Evolutionary conservation across 2,329 filamentous ascomycete genomes (phyloP).

Genomic region (Scortechinia acanthostroma): DNA sequence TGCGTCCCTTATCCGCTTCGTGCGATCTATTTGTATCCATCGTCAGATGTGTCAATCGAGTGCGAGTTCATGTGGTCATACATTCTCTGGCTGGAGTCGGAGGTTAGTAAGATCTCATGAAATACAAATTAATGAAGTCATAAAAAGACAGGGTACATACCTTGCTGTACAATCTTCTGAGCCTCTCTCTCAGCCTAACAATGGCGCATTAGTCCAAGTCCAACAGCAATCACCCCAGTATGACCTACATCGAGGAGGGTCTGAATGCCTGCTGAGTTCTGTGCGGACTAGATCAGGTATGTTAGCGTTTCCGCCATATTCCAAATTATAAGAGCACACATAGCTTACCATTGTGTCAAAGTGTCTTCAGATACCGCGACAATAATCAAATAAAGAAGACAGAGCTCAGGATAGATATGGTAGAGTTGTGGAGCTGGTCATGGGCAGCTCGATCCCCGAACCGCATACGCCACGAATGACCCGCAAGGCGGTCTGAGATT

Average conservation of each 20-base stretch:
- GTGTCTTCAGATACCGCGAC: too few species aligned
- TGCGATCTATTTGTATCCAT: slow-evolving; percentile 53
- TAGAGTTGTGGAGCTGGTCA: too few species aligned
- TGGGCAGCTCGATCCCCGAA: background rate
- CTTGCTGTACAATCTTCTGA: slow-evolving; percentile 97
- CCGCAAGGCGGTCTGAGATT: background rate
- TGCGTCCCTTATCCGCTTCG: slow-evolving; percentile 94
- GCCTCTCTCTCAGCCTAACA: slow-evolving; percentile 89
- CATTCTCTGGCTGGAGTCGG: slow-evolving; percentile 80
- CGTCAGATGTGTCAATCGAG: background rate
- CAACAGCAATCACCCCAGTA: slow-evolving; percentile 21
- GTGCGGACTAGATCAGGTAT: too few species aligned
- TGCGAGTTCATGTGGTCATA: slow-evolving; percentile 36
- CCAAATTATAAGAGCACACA: too few species aligned
- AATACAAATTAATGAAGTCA: slow-evolving; percentile 5
- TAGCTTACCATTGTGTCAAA: too few species aligned
- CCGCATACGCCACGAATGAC: background rate
- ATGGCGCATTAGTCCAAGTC: slow-evolving; percentile 7
- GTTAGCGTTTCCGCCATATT: too few species aligned
- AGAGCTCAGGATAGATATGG: too few species aligned
- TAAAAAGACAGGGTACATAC: slow-evolving; percentile 37
- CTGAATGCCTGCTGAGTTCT: slow-evolving; percentile 97
- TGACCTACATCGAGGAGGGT: slow-evolving; percentile 87
- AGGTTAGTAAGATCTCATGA: too few species aligned
- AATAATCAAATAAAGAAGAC: too few species aligned